A percentile compares a stretch with the other conserved stretches of the same genome.
Evolutionary conservation across 257 asterid species (phyloP).

Genomic region (Solanum commersonii): DNA sequence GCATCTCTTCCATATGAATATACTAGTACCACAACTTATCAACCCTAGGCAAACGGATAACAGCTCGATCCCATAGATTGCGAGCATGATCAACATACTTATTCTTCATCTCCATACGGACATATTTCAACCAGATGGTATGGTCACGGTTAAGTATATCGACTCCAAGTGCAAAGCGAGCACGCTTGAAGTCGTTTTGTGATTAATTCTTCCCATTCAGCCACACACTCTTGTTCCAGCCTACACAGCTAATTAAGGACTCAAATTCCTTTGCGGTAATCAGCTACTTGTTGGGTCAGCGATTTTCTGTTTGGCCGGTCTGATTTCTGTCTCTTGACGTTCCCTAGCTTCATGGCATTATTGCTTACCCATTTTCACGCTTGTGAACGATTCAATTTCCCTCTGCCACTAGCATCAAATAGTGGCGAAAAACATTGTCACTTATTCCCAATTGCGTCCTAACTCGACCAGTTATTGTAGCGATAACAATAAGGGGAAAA

Average conservation of each 20-base stretch:
- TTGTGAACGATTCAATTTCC: no score
- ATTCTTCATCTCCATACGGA: neutral
- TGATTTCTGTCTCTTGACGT: neutral
- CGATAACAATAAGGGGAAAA: no score
- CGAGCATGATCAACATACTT: neutral
- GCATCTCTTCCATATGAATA: neutral
- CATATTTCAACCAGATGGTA: no score
- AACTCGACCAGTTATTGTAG: no score
- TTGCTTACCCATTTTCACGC: no score
- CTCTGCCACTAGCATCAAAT: no score
- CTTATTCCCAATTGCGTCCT: no score
- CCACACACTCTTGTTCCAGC: neutral
- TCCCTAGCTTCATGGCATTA: neutral
- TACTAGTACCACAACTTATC: neutral
- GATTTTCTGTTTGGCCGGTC: no score
- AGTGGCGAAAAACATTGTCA: no score
- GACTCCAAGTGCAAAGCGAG: neutral
- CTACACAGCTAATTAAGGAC: neutral
- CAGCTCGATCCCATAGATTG: neutral
- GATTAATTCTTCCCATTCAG: neutral
- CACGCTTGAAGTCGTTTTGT: neutral
- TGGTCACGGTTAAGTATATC: neutral
- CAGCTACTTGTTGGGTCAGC: neutral
- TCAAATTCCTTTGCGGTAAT: neutral
- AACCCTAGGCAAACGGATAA: neutral